Evolutionary conservation across 148 eudicot species (phyloP), one percentile per base, ranked within the genome.

Genomic region (Simmondsia chinensis): DNA sequence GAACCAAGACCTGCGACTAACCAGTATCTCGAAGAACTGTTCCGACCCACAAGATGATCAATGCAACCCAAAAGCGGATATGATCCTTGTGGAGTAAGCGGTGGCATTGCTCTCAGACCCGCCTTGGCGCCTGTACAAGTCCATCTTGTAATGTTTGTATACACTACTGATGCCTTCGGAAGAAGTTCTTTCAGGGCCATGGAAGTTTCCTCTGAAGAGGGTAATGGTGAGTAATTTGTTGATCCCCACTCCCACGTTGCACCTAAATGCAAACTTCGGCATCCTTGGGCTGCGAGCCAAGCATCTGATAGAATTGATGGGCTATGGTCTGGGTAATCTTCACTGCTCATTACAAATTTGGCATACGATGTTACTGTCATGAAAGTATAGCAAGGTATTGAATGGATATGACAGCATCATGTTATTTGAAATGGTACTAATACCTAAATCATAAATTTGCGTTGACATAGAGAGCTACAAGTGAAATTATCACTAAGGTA

Each of bases 241-340:
- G 97, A 91, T 14, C 65, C 81, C 97, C 97, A 91, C 35, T 91
- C 86, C 97, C 97, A 91, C 46, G 97, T 93, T n/a, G 99, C 75
- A 20, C 96, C 96, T 46, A 93, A 9, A 65, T 59, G 52, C 31
- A 93, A 44, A 51, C 53, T 56, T 9, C 69, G 78, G 55, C 86
- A 69, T 8, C 89, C 82, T 33, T 79, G 86, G 13, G 75, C 55
- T 47, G 96, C 75, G 22, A 86, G 60, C 99, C 99, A 93, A n/a
- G 82, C 99, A 59, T 86, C 96, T 39, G 99, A 93, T 43, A 93
- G 69, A 41, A 93, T 77, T 22, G 96, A 82, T 4, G 99, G 94
- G 37, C 94, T 60, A 24, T 69, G 41, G 14, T 66, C 76, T 7
- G 66, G 75, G 54, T 65, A 82, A 27, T 57, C 70, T 62, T 82